Percentiles rank a stretch among this genome's conserved stretches.
These are phyloP conservation scores for Fomitopsis schrenkii DNA, from an alignment of 1,284 basidiomycete genomes.

Conservation along the genomic window DNA sequence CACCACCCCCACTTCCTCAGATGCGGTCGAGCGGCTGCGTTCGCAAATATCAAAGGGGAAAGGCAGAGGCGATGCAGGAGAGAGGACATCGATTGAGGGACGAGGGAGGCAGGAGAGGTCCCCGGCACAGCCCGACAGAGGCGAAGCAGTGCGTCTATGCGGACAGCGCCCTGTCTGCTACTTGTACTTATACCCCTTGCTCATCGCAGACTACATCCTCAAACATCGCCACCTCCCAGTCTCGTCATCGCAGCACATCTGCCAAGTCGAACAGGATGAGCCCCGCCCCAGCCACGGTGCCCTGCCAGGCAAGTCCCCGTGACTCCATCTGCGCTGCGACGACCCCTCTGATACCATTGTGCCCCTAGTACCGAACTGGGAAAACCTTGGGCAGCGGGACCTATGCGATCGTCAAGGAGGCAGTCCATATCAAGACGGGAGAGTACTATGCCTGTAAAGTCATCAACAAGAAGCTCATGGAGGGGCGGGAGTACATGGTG, in stretches of 20 bases:
- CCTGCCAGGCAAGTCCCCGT: slow-evolving; percentile 49
- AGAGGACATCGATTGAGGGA: neutral
- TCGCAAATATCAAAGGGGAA: neutral
- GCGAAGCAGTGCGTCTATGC: slow-evolving; percentile 2
- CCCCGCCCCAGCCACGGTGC: slow-evolving; percentile 41
- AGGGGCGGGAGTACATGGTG: slow-evolving; percentile 88
- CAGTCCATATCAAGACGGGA: slow-evolving; percentile 92
- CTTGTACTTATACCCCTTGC: slow-evolving; percentile 2
- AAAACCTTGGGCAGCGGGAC: slow-evolving; percentile 90
- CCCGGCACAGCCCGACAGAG: slow-evolving; percentile 3
- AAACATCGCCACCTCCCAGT: neutral
- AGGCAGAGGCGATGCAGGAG: neutral
- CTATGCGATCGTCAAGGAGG: slow-evolving; percentile 92
- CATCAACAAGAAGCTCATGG: slow-evolving; percentile 98
- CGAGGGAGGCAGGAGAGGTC: neutral
- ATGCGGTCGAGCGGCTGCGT: neutral
- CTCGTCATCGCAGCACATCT: neutral
- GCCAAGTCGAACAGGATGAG: slow-evolving; percentile 1
- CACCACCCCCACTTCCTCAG: neutral
- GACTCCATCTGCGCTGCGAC: neutral
- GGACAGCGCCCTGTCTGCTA: slow-evolving; percentile 1
- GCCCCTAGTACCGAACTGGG: slow-evolving; percentile 81
- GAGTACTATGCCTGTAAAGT: slow-evolving; percentile 89
- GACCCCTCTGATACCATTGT: slow-evolving; percentile 12
- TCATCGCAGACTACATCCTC: neutral